Base-by-base conservation (phyloP, 768 basidiomycete genomes). In the Glaciozyma antarctica region DNA sequence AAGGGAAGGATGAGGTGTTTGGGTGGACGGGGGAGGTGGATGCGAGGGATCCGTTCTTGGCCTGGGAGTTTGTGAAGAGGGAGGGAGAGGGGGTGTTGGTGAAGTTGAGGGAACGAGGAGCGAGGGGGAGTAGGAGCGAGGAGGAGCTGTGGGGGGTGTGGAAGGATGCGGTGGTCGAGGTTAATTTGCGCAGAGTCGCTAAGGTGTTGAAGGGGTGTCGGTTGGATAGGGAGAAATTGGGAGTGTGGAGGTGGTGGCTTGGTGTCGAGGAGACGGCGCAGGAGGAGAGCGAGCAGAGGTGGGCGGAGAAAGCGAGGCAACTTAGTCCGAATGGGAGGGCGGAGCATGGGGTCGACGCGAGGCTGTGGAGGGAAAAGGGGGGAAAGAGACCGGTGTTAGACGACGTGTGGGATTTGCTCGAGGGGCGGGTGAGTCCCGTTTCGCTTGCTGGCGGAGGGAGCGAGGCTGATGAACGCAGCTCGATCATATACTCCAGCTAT, bases 381-480 rank as follows among this genome's bases (percentile, higher is more conserved):
- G 58, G n/a, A 22, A 30, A n/a, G 22, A 22, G n/a, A 24, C 64
- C 65, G 7, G 65, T 62, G 15, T 5, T 47, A 2, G 63, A 66
- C 17, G 69, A 70, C 22, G 69, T 70, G 24, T 70, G 69, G 69
- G 69, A 70, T 41, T 32, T 70, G 4, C 32, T 70, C 45, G 69
- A 70, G 48, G 32, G 43, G 1, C 15, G 63, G n/a, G 69, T 70
- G 55, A 53, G 69, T 61, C 15, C 53, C 16, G 1, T 48, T 56
- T 30, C 34, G 22, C 41, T 38, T 9, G 1, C 5, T 44, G 19
- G 24, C 28, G 30, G 22, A 10, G 13, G 21, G n/a, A 38, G 9
- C 16, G 24, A 9, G 5, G 2, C 30, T 44, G 2, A 22, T 7
- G 12, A 15, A 26, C 24, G 28, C 60, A 70, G 69, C 60, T 70